A percentile compares a stretch with the other conserved stretches of the same genome.
Evolutionary conservation across 371 early-diverging fungal genomes (phyloP).

Genomic region (Lichtheimia ramosa): DNA sequence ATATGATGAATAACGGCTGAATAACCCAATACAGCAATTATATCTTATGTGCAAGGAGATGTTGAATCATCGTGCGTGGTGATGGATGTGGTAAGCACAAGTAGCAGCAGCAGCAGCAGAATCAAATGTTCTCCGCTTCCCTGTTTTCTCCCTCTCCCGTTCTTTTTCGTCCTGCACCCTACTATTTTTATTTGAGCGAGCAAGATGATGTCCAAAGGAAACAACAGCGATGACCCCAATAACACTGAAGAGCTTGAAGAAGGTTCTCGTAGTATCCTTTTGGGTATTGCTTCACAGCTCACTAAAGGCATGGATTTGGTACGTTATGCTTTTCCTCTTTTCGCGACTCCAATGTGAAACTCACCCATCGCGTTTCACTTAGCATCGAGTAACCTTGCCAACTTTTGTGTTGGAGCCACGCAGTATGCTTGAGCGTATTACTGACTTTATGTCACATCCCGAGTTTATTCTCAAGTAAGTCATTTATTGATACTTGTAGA

Average conservation of each 20-base stretch:
- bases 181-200: no score
- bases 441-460: conserved; percentile 93
- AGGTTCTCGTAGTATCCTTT: conserved; percentile 82
- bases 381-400: conserved; percentile 84
- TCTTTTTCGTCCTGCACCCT: background rate
- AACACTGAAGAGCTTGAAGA: conserved; percentile 82
- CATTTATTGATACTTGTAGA: background rate
- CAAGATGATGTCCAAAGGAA: conserved; percentile 9
- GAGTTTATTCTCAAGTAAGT: conserved; percentile 78
- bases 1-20: no score
- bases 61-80: no score
- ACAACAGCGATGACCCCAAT: conserved; percentile 25
- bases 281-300: conserved; percentile 84
- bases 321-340: background rate
- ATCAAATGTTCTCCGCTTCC: no score
- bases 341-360: no score
- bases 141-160: background rate
- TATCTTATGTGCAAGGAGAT: no score
- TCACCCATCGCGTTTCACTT: background rate
- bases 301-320: conserved; percentile 84
- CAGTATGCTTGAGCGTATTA: conserved; percentile 89
- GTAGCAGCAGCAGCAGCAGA: no score
- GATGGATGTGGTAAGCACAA: no score
- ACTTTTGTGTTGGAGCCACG: conserved; percentile 96
- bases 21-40: no score